Percentiles rank a stretch among this genome's conserved stretches.
phyloP scores from a whole-genome alignment of 768 basidiomycete genomes.

The Mycena galopus region DNA sequence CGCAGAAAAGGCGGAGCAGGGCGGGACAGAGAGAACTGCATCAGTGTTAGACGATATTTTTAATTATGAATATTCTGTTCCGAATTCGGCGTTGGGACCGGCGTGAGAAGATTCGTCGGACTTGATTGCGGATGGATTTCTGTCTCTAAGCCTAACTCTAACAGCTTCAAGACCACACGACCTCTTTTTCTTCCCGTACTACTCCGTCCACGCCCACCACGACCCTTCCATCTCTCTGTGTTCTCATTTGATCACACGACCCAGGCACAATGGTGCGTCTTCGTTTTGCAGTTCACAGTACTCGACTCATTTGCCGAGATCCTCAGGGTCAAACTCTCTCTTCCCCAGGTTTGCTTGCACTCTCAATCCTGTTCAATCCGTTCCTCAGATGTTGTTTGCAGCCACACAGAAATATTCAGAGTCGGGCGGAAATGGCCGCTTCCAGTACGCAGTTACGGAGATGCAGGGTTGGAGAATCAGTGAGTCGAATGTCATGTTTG shows the following conservation, averaged over 20 bases:
- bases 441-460: slow-evolving; percentile 85
- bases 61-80: background rate
- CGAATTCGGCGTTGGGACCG: background rate
- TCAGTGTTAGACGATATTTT: background rate
- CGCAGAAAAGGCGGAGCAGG: slow-evolving; percentile 8
- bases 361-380: background rate
- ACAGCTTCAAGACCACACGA: slow-evolving; percentile 28
- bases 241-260: slow-evolving; percentile 24
- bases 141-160: slow-evolving; percentile 13
- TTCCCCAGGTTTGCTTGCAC: slow-evolving; percentile 70
- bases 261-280: slow-evolving; percentile 30
- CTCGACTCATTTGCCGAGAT: slow-evolving; percentile 32
- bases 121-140: slow-evolving; percentile 13
- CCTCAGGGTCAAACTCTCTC: slow-evolving; percentile 89
- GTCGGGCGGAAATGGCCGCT: slow-evolving; percentile 76
- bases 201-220: slow-evolving; percentile 7
- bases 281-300: slow-evolving; percentile 7
- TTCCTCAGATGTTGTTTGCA: slow-evolving; percentile 47
- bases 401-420: slow-evolving; percentile 88
- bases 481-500: slow-evolving; percentile 61
- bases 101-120: slow-evolving; percentile 8
- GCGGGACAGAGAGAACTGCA: background rate
- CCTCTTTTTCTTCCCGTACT: slow-evolving; percentile 1
- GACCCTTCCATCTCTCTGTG: background rate
- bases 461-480: slow-evolving; percentile 99